These are phyloP conservation scores for Podila horticola DNA, from an alignment of 192 early-diverging fungal genomes.

Conservation along the genomic window DNA sequence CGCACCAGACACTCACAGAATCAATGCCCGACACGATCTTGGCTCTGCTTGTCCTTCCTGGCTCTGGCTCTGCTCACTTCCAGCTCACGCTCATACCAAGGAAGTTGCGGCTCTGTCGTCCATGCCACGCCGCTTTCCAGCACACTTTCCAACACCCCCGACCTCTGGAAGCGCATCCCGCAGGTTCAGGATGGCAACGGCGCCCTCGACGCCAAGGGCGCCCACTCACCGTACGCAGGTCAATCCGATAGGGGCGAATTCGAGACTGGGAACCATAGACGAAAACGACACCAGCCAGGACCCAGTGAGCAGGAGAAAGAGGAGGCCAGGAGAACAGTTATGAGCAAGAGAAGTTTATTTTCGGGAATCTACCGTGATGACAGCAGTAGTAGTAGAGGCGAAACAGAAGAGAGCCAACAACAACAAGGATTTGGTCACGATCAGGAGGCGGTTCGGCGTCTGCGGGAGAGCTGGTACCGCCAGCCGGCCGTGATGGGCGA, in stretches of 20 bases:
- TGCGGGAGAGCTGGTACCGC: neutral
- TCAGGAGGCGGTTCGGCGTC: neutral
- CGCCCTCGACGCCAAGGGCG: neutral
- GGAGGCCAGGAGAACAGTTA: neutral
- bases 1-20: neutral
- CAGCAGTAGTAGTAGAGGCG: neutral
- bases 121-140: neutral
- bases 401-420: neutral
- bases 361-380: neutral
- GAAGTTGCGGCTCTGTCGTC: neutral
- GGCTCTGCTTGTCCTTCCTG: neutral
- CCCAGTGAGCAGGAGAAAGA: neutral
- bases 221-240: neutral
- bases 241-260: neutral
- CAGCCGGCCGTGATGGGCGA: neutral
- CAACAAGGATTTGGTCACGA: neutral
- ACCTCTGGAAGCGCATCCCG: neutral
- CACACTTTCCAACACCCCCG: neutral
- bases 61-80: neutral
- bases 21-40: neutral
- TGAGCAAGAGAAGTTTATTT: slow-evolving; percentile 1
- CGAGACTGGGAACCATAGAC: neutral
- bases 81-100: neutral
- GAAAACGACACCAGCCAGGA: neutral
- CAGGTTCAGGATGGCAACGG: neutral